Percentiles rank a stretch among this genome's conserved stretches.
Evolutionary conservation across 805 yeast genomes (phyloP).

Genomic region (Saccharomycopsis microspora): DNA sequence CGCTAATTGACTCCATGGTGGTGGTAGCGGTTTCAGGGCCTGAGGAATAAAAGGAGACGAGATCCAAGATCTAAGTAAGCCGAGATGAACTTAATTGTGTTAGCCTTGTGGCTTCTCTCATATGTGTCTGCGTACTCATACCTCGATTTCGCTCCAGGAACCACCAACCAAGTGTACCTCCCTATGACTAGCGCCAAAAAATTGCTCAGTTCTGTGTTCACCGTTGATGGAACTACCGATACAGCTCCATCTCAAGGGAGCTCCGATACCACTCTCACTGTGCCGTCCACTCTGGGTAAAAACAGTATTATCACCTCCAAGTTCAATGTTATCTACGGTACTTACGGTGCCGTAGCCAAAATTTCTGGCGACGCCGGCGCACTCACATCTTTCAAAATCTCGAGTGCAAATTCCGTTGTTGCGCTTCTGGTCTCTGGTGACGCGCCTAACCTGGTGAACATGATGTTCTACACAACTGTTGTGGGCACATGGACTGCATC

Average conservation of each 20-base stretch:
- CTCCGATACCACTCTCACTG: not conserved
- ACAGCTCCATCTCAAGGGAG: not conserved
- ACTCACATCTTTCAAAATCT: conserved; percentile 14
- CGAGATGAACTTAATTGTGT: no score
- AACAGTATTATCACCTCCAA: not conserved
- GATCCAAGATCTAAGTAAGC: no score
- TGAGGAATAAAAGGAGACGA: no score
- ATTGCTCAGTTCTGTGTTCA: no score
- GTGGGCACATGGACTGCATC: not conserved
- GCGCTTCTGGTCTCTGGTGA: conserved; percentile 7
- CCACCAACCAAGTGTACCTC: no score
- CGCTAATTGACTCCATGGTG: no score
- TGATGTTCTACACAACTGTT: conserved; percentile 1
- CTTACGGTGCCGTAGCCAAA: not conserved
- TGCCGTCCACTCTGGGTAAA: not conserved
- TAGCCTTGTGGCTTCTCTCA: no score
- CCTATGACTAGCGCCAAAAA: no score
- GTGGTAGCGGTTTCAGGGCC: no score
- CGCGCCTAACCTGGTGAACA: conserved; percentile 2
- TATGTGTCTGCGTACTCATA: no score
- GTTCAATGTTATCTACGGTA: conserved; percentile 1
- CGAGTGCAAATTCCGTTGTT: conserved; percentile 7
- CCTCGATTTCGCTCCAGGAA: no score
- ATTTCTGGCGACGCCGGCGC: conserved; percentile 2
- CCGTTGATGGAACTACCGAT: not conserved